These are phyloP conservation scores for Geoglossum glabrum DNA, from an alignment of 495 filamentous ascomycete genomes.

Conservation along the genomic window DNA sequence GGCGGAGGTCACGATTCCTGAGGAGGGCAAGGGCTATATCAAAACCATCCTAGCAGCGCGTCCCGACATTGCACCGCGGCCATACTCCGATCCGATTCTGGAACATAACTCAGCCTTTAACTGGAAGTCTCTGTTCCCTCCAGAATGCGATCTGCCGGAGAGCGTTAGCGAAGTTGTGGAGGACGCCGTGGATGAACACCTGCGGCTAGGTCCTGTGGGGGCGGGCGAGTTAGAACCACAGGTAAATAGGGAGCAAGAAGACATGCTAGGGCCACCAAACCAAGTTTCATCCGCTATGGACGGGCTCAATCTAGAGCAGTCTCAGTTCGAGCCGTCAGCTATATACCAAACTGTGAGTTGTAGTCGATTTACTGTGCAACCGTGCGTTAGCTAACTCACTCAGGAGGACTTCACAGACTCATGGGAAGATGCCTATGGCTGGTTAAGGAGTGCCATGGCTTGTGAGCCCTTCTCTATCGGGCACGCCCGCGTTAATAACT, in stretches of 20 bases:
- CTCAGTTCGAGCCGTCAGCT: neutral
- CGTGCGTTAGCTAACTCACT: neutral
- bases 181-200: neutral
- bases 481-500: neutral
- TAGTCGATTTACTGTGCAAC: neutral
- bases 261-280: neutral
- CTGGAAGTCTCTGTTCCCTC: neutral
- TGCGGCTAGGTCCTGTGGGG: neutral
- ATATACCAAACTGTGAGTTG: neutral
- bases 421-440: neutral
- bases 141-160: neutral
- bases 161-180: neutral
- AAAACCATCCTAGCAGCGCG: neutral
- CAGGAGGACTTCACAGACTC: neutral
- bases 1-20: neutral
- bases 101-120: neutral
- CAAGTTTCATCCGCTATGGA: neutral
- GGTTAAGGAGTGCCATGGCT: neutral
- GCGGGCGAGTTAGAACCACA: neutral
- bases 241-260: neutral
- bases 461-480: neutral
- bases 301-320: no score
- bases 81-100: neutral
- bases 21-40: neutral
- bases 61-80: neutral